Percentiles rank a stretch among this genome's conserved stretches.
Evolutionary conservation across 352 stramenopile genomes (phyloP).

Genomic region (Globisporangium spiculum): DNA sequence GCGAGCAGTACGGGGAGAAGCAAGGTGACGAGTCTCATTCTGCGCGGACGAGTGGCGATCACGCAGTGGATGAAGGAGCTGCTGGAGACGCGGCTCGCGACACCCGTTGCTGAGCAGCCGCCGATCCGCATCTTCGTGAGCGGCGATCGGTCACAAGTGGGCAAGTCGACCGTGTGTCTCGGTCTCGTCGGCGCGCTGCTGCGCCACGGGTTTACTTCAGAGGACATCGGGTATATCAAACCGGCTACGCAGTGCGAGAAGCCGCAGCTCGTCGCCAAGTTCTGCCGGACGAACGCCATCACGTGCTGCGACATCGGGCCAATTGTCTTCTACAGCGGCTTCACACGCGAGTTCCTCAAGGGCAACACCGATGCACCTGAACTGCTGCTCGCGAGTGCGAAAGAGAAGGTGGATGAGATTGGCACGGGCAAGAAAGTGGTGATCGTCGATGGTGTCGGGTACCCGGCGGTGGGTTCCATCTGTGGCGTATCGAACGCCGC

Average conservation of each 20-base stretch:
- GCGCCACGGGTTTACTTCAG: constrained; percentile 46
- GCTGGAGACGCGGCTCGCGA: constrained; percentile 28
- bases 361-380: constrained; percentile 83
- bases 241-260: constrained; percentile 96
- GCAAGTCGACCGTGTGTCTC: constrained; percentile 96
- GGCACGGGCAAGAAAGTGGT: constrained; percentile 89
- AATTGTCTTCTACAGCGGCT: constrained; percentile 96
- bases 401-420: constrained; percentile 86
- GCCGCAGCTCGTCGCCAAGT: constrained; percentile 92
- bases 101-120: background rate
- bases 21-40: background rate
- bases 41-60: constrained; percentile 26
- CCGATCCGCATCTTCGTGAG: constrained; percentile 71
- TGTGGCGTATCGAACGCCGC: constrained; percentile 75
- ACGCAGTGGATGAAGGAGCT: constrained; percentile 34
- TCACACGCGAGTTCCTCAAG: constrained; percentile 95
- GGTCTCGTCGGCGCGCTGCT: constrained; percentile 91
- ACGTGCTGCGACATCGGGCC: constrained; percentile 88
- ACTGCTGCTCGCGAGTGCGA: constrained; percentile 84
- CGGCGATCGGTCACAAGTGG: constrained; percentile 88
- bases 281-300: constrained; percentile 90
- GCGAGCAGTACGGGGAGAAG: background rate
- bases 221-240: constrained; percentile 97
- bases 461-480: constrained; percentile 88
- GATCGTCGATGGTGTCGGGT: constrained; percentile 97